Evolutionary conservation across 305 asterid genomes (phyloP).

Genomic region (Fraxinus albicans): DNA sequence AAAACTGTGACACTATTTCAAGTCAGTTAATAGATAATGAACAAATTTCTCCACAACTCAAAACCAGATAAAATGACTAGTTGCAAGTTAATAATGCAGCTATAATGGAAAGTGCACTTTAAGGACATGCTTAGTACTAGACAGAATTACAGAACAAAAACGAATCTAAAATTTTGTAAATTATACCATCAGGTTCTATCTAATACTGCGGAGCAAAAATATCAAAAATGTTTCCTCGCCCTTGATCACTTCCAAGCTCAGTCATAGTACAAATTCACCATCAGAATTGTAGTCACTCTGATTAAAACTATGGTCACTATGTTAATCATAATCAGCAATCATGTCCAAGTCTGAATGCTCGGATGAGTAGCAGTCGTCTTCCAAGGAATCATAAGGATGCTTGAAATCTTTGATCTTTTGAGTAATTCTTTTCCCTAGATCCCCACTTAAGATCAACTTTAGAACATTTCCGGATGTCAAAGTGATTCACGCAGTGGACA

Average conservation of each 20-base stretch:
- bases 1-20: background rate
- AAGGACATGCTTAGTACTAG: background rate
- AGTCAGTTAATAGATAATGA: background rate
- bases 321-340: constrained; percentile 25
- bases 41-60: too few relatives aligned
- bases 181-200: background rate
- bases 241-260: background rate
- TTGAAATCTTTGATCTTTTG: constrained; percentile 25
- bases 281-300: background rate
- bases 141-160: background rate
- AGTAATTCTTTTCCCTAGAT: constrained; percentile 25
- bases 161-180: background rate
- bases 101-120: background rate
- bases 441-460: constrained; percentile 24
- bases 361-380: background rate
- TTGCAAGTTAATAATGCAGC: background rate
- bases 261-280: background rate
- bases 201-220: background rate
- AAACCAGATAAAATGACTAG: background rate
- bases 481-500: constrained; percentile 48
- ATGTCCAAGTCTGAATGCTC: constrained; percentile 21
- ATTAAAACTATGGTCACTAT: background rate
- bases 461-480: constrained; percentile 25
- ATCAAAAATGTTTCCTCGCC: background rate
- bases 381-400: constrained; percentile 22